Conservation (phyloP, 495 filamentous ascomycete species). For the Aspergillus leporis region DNA sequence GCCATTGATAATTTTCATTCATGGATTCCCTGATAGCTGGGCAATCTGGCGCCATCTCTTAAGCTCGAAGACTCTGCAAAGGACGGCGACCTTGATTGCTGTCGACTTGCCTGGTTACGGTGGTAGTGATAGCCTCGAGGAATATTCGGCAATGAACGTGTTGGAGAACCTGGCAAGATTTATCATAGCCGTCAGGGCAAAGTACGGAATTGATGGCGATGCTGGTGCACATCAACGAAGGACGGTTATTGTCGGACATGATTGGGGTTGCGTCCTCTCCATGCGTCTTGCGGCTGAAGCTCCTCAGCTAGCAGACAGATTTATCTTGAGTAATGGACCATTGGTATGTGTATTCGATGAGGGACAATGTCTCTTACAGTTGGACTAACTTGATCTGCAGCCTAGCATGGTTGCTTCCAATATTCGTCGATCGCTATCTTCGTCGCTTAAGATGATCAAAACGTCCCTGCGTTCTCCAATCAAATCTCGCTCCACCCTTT, state of each 20-base stretch:
- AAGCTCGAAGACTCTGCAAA: conserved; percentile 29
- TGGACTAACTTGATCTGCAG: conserved; percentile 24
- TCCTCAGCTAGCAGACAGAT: conserved; percentile 51
- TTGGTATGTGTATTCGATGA: conserved; percentile 32
- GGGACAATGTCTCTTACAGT: neutral
- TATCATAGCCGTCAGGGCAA: conserved; percentile 44
- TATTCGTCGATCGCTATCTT: conserved; percentile 32
- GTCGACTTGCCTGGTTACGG: conserved; percentile 59
- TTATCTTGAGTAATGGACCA: conserved; percentile 50
- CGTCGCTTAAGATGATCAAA: conserved; percentile 47
- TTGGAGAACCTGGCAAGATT: conserved; percentile 52
- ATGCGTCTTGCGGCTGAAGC: conserved; percentile 57
- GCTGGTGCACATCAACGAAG: conserved; percentile 29
- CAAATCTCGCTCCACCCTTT: conserved; percentile 37
- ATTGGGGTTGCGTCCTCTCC: conserved; percentile 56
- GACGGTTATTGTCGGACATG: conserved; percentile 54
- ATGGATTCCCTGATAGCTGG: conserved; percentile 62
- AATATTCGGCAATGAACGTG: conserved; percentile 49
- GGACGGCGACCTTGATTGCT: conserved; percentile 43
- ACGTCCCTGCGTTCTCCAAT: conserved; percentile 43
- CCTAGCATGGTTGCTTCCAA: conserved; percentile 32
- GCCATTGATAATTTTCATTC: conserved; percentile 55
- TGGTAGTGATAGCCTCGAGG: conserved; percentile 47
- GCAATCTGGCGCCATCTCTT: conserved; percentile 50
- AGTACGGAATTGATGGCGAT: conserved; percentile 43